Evolutionary conservation across 2,329 filamentous ascomycete genomes (phyloP).

Genomic region (Neonectria hederae): DNA sequence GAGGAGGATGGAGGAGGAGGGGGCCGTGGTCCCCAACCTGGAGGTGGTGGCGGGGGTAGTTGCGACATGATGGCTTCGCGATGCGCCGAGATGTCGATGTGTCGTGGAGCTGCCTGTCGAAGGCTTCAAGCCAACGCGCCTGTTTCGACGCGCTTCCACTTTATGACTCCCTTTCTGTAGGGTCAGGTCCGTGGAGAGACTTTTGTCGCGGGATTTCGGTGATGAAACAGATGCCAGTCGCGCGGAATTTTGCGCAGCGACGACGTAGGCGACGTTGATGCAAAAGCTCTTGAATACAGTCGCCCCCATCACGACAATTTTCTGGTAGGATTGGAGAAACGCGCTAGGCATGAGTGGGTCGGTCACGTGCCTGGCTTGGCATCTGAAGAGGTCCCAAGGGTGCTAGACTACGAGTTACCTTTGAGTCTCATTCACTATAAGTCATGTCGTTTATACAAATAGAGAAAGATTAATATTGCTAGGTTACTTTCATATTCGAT

Average conservation of each 20-base stretch:
- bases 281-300: slow-evolving; percentile 33
- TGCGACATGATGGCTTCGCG: slow-evolving; percentile 58
- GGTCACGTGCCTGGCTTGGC: slow-evolving; percentile 39
- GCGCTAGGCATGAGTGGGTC: slow-evolving; percentile 34
- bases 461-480: too few relatives aligned
- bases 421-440: background rate
- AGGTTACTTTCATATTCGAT: too few relatives aligned
- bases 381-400: background rate
- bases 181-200: background rate
- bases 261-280: slow-evolving; percentile 45
- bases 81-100: slow-evolving; percentile 39
- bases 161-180: slow-evolving; percentile 25
- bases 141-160: slow-evolving; percentile 45
- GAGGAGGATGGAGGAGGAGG: slow-evolving; percentile 64
- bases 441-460: background rate
- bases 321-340: slow-evolving; percentile 39
- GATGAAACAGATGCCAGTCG: slow-evolving; percentile 42
- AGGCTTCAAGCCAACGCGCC: slow-evolving; percentile 50
- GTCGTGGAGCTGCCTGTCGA: slow-evolving; percentile 41
- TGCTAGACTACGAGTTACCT: background rate
- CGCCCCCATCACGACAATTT: slow-evolving; percentile 49
- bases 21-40: slow-evolving; percentile 68
- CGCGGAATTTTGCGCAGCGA: slow-evolving; percentile 42
- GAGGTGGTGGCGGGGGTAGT: slow-evolving; percentile 65
- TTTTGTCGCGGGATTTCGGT: slow-evolving; percentile 18